Evolutionary conservation across 2,329 filamentous ascomycete genomes (phyloP), one percentile per base, ranked within the genome.

Genomic region (Fusarium sp.): DNA sequence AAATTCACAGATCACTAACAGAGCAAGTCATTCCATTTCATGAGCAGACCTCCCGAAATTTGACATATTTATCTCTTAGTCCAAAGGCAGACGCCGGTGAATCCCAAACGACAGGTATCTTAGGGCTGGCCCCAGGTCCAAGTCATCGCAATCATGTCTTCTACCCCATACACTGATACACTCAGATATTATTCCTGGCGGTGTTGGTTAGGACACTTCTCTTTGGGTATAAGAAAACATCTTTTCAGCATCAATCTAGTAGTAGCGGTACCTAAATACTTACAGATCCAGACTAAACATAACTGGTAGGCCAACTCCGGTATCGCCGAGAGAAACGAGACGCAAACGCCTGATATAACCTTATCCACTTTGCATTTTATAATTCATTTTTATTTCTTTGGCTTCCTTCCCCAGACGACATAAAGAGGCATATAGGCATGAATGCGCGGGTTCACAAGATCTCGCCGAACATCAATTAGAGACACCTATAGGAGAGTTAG

Each of bases 321-420:
- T 44, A 28, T 32, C 22, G 26, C 17, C 17, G 8, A 24, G 8
- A n/a, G 17, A 44, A 56, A 44, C 26, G 26, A 32, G 26, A n/a
- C 38, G 20, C 38, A 32, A 60, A 39, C 44, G 57, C 32, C 57
- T 24, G 5, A 36, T 18, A 18, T 20, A 14, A 20, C 26, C 17
- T 20, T 20, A 12, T 32, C 26, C 44, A 39, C 20, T 20, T 20
- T 36, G 18, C 9, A 13, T 24, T n/a, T 36, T 26, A 20, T 11
- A 20, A 18, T 28, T 52, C 8, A 14, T 41, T 68, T 28, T 60
- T 6, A 14, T 52, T 68, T 0, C 51, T 77, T 78, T 3, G 87
- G 87, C 71, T 88, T 88, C 32, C 87, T 82, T 7, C 86, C 87
- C 78, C 83, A 85, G 1, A 89, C 86, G 8, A 88, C 83, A 65